Evolutionary conservation across 257 asterid species (phyloP).

Genomic region (Scutellaria galericulata): DNA sequence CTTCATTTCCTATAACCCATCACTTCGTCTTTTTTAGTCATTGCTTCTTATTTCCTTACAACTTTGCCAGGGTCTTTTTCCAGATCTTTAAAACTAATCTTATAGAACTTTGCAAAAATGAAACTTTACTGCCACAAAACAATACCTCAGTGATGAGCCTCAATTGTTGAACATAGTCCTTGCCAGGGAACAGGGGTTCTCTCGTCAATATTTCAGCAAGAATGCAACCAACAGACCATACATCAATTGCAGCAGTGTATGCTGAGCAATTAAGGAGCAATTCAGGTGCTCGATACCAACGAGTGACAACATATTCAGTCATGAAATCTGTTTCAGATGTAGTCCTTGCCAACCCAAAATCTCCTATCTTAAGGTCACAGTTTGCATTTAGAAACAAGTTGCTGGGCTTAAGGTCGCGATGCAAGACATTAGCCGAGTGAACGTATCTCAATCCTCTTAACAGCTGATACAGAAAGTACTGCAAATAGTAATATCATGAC

Average conservation of each 20-base stretch:
- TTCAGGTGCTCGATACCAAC: constrained; percentile 95
- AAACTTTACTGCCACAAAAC: background rate
- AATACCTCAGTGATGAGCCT: constrained; percentile 86
- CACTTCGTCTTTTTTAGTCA: background rate
- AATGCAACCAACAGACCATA: constrained; percentile 93
- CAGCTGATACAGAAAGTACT: constrained; percentile 86
- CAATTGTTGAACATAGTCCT: constrained; percentile 84
- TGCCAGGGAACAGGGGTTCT: constrained; percentile 86
- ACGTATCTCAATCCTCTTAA: constrained; percentile 82
- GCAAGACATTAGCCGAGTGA: constrained; percentile 88
- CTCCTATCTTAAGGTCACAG: constrained; percentile 83
- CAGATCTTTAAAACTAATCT: no score
- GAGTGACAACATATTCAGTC: constrained; percentile 94
- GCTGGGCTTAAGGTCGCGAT: constrained; percentile 90
- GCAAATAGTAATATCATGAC: constrained; percentile 40
- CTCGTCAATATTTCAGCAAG: constrained; percentile 79
- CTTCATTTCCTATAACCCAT: background rate
- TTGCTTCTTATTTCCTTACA: background rate
- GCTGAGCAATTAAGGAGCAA: constrained; percentile 87
- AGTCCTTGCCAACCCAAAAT: constrained; percentile 90
- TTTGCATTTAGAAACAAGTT: constrained; percentile 80
- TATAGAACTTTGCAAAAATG: background rate
- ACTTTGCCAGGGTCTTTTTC: no score
- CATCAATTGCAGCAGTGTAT: constrained; percentile 85
- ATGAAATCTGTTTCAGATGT: constrained; percentile 89